These are phyloP conservation scores for Phalaenopsis equestris DNA, from an alignment of 106 monocot genomes.

Conservation along the genomic window DNA sequence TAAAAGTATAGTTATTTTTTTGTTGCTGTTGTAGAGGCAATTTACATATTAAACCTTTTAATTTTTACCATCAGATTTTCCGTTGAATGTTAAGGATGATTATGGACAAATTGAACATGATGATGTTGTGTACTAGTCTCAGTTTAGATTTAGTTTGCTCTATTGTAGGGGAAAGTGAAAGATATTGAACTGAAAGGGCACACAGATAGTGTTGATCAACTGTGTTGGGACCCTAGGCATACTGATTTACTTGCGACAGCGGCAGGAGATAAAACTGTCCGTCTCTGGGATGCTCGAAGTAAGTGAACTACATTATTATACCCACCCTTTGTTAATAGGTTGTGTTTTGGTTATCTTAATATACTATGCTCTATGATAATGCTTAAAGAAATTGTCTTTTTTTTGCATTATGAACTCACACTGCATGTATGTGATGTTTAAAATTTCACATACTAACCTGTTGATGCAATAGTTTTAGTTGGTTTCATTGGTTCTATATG, in stretches of 20 bases:
- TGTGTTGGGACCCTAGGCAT: constrained; percentile 98
- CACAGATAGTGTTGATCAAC: constrained; percentile 93
- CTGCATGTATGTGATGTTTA: neutral
- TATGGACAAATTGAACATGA: neutral
- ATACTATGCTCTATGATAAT: neutral
- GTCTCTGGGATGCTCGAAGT: constrained; percentile 98
- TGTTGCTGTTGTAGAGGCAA: neutral
- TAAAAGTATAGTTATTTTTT: neutral
- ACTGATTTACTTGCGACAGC: constrained; percentile 86
- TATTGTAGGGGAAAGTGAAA: constrained; percentile 76
- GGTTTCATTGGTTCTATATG: neutral
- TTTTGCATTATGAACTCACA: neutral
- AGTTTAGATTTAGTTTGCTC: neutral
- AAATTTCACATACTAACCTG: neutral
- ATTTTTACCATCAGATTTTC: neutral
- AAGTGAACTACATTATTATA: constrained; percentile 22
- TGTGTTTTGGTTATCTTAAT: constrained; percentile 1
- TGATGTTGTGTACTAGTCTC: neutral
- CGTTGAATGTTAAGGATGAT: neutral
- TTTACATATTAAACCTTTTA: neutral
- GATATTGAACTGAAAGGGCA: constrained; percentile 95
- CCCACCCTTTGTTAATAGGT: neutral
- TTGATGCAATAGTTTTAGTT: neutral
- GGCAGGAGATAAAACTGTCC: constrained; percentile 91
- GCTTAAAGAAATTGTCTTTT: neutral